Evolutionary conservation across 2,329 filamentous ascomycete genomes (phyloP).

Genomic region (Dactylellina cionopaga): DNA sequence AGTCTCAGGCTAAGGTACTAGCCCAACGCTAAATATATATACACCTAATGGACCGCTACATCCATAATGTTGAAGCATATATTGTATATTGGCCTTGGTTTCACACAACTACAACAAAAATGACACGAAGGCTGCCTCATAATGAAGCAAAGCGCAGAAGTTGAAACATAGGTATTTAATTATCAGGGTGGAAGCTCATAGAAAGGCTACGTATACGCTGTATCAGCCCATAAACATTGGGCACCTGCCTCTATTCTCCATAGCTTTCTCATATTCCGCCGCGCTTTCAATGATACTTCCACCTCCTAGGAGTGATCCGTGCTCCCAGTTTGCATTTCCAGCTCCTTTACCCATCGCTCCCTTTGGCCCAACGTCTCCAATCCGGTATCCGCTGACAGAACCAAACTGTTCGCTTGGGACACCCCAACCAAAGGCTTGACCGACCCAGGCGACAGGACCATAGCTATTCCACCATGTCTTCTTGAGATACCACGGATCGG

Average conservation of each 20-base stretch:
- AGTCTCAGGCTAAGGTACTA: too few species aligned
- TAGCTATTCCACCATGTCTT: conserved; percentile 71
- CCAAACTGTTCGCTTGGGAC: conserved; percentile 64
- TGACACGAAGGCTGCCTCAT: too few species aligned
- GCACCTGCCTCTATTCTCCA: conserved; percentile 21
- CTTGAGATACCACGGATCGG: conserved; percentile 73
- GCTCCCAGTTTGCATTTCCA: conserved; percentile 47
- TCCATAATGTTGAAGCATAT: too few species aligned
- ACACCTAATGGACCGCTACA: too few species aligned
- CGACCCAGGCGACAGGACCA: conserved; percentile 68
- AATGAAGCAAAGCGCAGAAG: too few species aligned
- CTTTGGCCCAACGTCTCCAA: conserved; percentile 72
- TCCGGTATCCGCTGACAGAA: conserved; percentile 66
- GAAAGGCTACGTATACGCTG: neutral
- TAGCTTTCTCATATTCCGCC: neutral
- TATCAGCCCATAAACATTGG: conserved; percentile 33
- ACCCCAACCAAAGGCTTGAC: conserved; percentile 63
- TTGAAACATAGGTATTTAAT: neutral
- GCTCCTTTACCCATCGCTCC: conserved; percentile 62
- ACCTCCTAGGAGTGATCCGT: conserved; percentile 21
- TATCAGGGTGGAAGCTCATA: too few species aligned
- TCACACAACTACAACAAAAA: too few species aligned
- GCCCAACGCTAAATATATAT: too few species aligned
- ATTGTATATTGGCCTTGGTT: too few species aligned
- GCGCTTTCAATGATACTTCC: conserved; percentile 7